A percentile compares a stretch with the other conserved stretches of the same genome.
Evolutionary conservation across 768 basidiomycete species (phyloP).

Genomic region (Kwoniella newhampshirensis): DNA sequence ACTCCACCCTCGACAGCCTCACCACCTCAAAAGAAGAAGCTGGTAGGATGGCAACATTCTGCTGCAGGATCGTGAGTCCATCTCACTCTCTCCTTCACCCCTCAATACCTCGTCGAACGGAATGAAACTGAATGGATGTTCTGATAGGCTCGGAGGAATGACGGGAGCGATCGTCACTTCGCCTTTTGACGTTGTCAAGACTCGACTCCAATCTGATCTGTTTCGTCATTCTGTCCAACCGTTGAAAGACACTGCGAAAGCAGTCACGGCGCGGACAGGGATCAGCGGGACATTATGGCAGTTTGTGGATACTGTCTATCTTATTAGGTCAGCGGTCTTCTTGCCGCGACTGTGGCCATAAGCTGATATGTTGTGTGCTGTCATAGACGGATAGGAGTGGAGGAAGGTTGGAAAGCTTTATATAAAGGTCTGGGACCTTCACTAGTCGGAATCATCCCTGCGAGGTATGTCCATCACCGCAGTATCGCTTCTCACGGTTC

Average conservation of each 20-base stretch:
- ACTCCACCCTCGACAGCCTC: conserved; percentile 33
- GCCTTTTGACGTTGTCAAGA: conserved; percentile 98
- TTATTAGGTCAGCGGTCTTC: conserved; percentile 66
- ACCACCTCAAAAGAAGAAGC: conserved; percentile 30
- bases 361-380: background rate
- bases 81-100: background rate
- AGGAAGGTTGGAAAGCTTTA: conserved; percentile 82
- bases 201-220: conserved; percentile 86
- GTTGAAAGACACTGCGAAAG: conserved; percentile 48
- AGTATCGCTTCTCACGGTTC: background rate
- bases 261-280: conserved; percentile 47
- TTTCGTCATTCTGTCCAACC: conserved; percentile 56
- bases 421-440: conserved; percentile 95
- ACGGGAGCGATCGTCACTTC: conserved; percentile 94
- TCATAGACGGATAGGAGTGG: conserved; percentile 66
- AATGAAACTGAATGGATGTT: too few species aligned
- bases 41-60: conserved; percentile 46
- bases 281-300: conserved; percentile 71
- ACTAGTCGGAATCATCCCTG: conserved; percentile 90
- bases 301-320: conserved; percentile 90
- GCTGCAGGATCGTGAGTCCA: conserved; percentile 39
- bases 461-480: conserved; percentile 57
- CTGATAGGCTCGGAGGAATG: conserved; percentile 84
- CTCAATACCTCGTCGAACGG: too few species aligned
- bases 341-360: background rate